These are phyloP conservation scores for Fagopyrum homotropicum DNA, from an alignment of 148 eudicot species.

Conservation along the genomic window DNA sequence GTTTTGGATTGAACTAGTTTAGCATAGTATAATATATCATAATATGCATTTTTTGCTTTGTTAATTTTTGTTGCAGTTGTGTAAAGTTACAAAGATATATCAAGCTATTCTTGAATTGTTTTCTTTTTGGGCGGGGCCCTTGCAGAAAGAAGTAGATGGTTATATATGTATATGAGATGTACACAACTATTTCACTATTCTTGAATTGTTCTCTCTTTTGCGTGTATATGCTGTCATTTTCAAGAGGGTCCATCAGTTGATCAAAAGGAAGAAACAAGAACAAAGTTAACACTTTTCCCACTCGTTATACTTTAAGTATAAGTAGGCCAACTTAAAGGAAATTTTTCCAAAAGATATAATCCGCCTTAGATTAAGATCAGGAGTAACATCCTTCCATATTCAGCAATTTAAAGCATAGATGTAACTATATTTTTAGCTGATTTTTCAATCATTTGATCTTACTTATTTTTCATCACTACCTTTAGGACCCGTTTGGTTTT, in stretches of 20 bases:
- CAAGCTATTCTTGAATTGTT: background rate
- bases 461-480: too few species aligned
- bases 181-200: background rate
- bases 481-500: too few species aligned
- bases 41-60: background rate
- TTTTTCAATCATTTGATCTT: too few species aligned
- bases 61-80: background rate
- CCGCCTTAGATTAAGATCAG: too few species aligned
- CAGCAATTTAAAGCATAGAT: too few species aligned
- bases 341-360: background rate
- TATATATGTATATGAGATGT: background rate
- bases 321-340: background rate
- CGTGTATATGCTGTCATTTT: background rate
- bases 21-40: background rate
- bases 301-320: background rate
- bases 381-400: too few species aligned
- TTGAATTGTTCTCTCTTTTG: background rate
- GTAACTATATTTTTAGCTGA: too few species aligned
- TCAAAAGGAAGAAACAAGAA: background rate
- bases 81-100: background rate
- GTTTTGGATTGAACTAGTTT: background rate
- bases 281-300: background rate
- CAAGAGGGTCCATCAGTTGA: background rate
- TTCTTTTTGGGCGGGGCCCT: background rate
- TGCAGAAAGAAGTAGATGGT: background rate